Conservation (phyloP, 148 eudicot species). For the Spergularia bocconei region DNA sequence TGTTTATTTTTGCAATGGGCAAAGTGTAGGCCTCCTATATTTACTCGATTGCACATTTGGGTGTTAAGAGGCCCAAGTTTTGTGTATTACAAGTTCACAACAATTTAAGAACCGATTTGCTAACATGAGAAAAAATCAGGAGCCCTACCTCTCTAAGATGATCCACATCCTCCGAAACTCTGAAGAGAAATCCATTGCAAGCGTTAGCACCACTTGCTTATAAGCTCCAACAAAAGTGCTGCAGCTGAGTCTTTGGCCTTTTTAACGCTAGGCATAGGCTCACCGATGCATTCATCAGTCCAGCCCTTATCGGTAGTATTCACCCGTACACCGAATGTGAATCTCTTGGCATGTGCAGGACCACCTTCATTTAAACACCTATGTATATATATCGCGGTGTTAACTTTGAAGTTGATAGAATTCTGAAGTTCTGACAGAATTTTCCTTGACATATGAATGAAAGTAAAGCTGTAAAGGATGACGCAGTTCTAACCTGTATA, state of each 20-base stretch:
- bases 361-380: slow-evolving; percentile 98
- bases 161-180: not conserved
- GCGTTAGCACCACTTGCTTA: slow-evolving; percentile 59
- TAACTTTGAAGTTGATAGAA: not conserved
- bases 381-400: not conserved
- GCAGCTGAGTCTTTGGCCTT: slow-evolving; percentile 98
- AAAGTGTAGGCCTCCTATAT: no score
- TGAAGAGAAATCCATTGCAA: not conserved
- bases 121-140: not conserved
- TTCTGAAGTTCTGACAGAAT: no score
- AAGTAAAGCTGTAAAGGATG: not conserved
- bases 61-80: no score
- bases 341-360: slow-evolving; percentile 95
- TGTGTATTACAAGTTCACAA: not conserved
- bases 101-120: slow-evolving; percentile 1
- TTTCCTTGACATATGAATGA: no score
- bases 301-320: slow-evolving; percentile 83
- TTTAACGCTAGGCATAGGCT: slow-evolving; percentile 98
- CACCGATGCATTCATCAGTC: slow-evolving; percentile 96
- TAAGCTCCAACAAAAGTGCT: slow-evolving; percentile 78
- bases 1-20: no score
- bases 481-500: slow-evolving; percentile 55
- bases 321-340: slow-evolving; percentile 81
- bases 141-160: not conserved
- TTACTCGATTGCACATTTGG: no score